phyloP scores from a whole-genome alignment of 305 asterid genomes.

The Fraxinus velutina region DNA sequence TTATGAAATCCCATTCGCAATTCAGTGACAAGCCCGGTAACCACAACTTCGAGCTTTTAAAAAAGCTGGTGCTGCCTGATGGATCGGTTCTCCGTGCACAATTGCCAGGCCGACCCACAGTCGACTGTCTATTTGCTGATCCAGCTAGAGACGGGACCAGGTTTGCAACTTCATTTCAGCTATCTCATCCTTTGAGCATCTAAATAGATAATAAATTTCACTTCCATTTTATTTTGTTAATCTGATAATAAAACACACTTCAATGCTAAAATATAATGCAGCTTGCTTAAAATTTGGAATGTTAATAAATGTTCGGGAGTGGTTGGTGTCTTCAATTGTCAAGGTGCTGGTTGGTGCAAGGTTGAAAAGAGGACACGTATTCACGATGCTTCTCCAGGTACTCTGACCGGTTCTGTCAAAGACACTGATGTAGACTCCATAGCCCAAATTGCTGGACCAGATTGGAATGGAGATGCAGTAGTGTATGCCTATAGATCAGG shows the following conservation, averaged over 20 bases:
- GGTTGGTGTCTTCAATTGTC: slow-evolving; percentile 52
- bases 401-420: slow-evolving; percentile 38
- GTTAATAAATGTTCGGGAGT: slow-evolving; percentile 45
- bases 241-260: neutral
- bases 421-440: slow-evolving; percentile 37
- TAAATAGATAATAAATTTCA: neutral
- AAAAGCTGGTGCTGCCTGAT: slow-evolving; percentile 48
- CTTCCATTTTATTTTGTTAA: neutral
- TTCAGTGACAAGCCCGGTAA: slow-evolving; percentile 51
- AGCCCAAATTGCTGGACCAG: slow-evolving; percentile 35
- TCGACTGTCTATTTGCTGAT: slow-evolving; percentile 48
- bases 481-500: slow-evolving; percentile 45
- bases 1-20: neutral
- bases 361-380: slow-evolving; percentile 41
- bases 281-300: slow-evolving; percentile 56
- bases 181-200: neutral
- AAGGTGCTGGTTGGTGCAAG: slow-evolving; percentile 61
- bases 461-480: slow-evolving; percentile 43
- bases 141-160: slow-evolving; percentile 55
- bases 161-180: slow-evolving; percentile 12
- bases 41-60: slow-evolving; percentile 49
- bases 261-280: slow-evolving; percentile 20
- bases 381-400: slow-evolving; percentile 45
- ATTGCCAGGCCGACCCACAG: slow-evolving; percentile 51
- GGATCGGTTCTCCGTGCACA: slow-evolving; percentile 50